Evolutionary conservation across 2,329 filamentous ascomycete genomes (phyloP).

Genomic region (Fusarium virguliforme): DNA sequence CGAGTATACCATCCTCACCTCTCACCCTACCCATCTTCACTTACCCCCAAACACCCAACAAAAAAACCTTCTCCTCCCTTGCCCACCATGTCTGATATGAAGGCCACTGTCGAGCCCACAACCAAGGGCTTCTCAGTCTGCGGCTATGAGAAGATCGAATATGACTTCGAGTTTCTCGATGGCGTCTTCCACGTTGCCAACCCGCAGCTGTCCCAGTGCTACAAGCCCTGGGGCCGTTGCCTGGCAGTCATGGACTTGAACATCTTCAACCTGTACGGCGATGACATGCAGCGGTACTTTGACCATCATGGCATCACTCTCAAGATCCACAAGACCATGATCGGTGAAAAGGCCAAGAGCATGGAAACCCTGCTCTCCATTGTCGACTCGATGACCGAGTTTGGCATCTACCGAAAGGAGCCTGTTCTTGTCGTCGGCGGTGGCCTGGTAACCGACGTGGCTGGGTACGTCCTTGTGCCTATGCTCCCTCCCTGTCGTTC

Average conservation of each 20-base stretch:
- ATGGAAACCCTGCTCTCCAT: slow-evolving; percentile 79
- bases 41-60: slow-evolving; percentile 12
- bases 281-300: slow-evolving; percentile 78
- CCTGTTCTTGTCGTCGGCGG: slow-evolving; percentile 78
- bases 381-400: slow-evolving; percentile 82
- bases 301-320: slow-evolving; percentile 74
- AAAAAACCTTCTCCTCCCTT: not conserved
- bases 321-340: slow-evolving; percentile 80
- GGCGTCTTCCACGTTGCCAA: slow-evolving; percentile 76
- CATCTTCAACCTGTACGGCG: slow-evolving; percentile 78
- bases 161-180: slow-evolving; percentile 82
- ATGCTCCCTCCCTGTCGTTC: not conserved
- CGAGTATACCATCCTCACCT: slow-evolving; percentile 15
- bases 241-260: slow-evolving; percentile 81
- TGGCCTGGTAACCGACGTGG: slow-evolving; percentile 81
- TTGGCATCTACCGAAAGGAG: slow-evolving; percentile 79
- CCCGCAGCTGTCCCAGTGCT: slow-evolving; percentile 75
- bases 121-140: slow-evolving; percentile 78
- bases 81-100: slow-evolving; percentile 77
- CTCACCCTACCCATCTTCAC: slow-evolving; percentile 26
- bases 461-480: slow-evolving; percentile 69
- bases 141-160: slow-evolving; percentile 83
- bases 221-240: slow-evolving; percentile 75
- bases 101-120: slow-evolving; percentile 76
- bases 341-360: slow-evolving; percentile 82